Evolutionary conservation across 2,329 filamentous ascomycete species (phyloP), one percentile per base, ranked within the genome.

Genomic region (Colletotrichum sidae): DNA sequence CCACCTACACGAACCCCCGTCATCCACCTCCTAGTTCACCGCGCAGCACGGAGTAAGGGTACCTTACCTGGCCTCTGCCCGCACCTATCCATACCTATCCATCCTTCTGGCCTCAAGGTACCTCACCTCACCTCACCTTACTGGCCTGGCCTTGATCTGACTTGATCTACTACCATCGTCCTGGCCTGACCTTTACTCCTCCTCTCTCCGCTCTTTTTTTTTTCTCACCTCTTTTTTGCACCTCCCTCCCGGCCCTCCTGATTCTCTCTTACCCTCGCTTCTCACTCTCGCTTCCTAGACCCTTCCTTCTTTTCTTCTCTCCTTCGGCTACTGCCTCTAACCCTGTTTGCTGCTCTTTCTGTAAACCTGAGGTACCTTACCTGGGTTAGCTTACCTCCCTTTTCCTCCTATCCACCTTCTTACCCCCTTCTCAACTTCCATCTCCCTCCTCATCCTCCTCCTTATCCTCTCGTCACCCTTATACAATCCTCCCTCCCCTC

Each of bases 261-360:
- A 25, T 42, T 25, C 39, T 45, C 63, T 67, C 68, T 71, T 65
- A 67, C 68, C 65, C 69, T 69, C 69, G 69, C 68, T 68, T 61
- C 73, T 74, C 73, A 68, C 57, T 67, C 62, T 60, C 65, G 65
- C 68, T 58, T 67, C 77, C 72, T 73, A 70, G 70, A 70, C 68
- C 71, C 69, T 73, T 74, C 69, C 70, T 72, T 70, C 73, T 69
- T 69, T 68, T 70, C 68, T 72, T 71, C 70, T 72, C 74, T 75
- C 75, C 65, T 65, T 60, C 61, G 60, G 38, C 49, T 52, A 42
- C 61, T 51, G 42, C 42, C 41, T 25, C 25, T 42, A 38, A 53
- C 61, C 57, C 57, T 65, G 75, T 25, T 25, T 25, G 4, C 74
- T 75, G 73, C 72, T 76, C 70, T 75, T 73, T 72, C 73, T 56